Percentiles rank a stretch among this genome's conserved stretches.
Evolutionary conservation across 768 basidiomycete genomes (phyloP).

Genomic region (Psilocybe sp.): DNA sequence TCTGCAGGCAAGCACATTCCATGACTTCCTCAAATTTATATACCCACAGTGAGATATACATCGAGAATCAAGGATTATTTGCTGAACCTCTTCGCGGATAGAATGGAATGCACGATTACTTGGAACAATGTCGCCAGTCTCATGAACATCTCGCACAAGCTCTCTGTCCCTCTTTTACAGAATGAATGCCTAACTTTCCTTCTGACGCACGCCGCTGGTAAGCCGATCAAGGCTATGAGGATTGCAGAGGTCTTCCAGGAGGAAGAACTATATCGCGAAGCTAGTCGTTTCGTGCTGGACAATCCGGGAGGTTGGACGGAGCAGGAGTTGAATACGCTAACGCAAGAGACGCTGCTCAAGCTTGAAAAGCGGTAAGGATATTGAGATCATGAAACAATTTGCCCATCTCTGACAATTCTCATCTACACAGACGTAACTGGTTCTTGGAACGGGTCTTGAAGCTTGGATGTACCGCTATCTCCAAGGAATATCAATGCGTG

Average conservation of each 20-base stretch:
- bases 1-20: conserved; percentile 74
- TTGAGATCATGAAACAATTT: background rate
- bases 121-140: conserved; percentile 94
- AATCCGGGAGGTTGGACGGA: conserved; percentile 86
- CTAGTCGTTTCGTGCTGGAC: conserved; percentile 88
- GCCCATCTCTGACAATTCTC: background rate
- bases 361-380: conserved; percentile 74
- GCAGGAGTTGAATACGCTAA: conserved; percentile 78
- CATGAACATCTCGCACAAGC: conserved; percentile 88
- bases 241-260: conserved; percentile 90
- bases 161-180: conserved; percentile 80
- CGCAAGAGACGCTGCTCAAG: conserved; percentile 79
- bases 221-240: conserved; percentile 89
- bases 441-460: conserved; percentile 94
- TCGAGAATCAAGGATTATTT: background rate
- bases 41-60: conserved; percentile 72
- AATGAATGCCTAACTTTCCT: conserved; percentile 84
- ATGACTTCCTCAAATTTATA: conserved; percentile 90
- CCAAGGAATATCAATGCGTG: conserved; percentile 96
- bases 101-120: conserved; percentile 83
- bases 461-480: conserved; percentile 78
- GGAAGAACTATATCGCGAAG: conserved; percentile 87
- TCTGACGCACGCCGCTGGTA: conserved; percentile 88
- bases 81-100: conserved; percentile 11
- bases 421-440: conserved; percentile 72